A percentile compares a stretch with the other conserved stretches of the same genome.
These are phyloP conservation scores for Arthrinium phaeospermum DNA, from an alignment of 2,329 filamentous ascomycete species.

Conservation along the genomic window DNA sequence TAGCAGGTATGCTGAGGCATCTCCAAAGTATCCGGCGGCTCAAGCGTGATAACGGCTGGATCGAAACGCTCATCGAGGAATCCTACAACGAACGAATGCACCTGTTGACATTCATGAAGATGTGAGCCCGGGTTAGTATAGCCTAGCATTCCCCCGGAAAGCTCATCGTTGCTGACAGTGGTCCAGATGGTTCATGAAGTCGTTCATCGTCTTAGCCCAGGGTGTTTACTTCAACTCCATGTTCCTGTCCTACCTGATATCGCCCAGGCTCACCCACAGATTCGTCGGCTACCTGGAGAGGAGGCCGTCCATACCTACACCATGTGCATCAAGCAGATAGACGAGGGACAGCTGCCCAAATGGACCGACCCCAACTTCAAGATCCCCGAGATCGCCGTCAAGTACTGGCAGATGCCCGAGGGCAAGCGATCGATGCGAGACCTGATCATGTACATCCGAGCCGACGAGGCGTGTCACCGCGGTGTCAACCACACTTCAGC, in stretches of 20 bases:
- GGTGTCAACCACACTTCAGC: conserved; percentile 95
- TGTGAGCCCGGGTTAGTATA: conserved; percentile 68
- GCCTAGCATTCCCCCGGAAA: neutral
- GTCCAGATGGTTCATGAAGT: conserved; percentile 82
- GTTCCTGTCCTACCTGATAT: conserved; percentile 87
- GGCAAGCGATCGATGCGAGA: conserved; percentile 83
- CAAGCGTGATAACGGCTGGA: conserved; percentile 95
- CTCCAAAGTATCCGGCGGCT: conserved; percentile 82
- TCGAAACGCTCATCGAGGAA: conserved; percentile 89
- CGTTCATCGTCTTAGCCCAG: conserved; percentile 90
- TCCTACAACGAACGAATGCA: conserved; percentile 96
- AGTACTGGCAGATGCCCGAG: conserved; percentile 95
- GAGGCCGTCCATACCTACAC: conserved; percentile 97
- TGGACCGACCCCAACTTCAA: conserved; percentile 74
- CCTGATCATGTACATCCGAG: conserved; percentile 84
- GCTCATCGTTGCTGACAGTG: conserved; percentile 31
- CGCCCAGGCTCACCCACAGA: conserved; percentile 86
- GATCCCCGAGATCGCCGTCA: conserved; percentile 86
- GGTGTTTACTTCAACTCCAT: conserved; percentile 96
- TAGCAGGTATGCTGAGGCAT: conserved; percentile 92
- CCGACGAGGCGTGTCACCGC: conserved; percentile 87
- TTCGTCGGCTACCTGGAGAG: conserved; percentile 96
- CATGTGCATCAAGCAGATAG: conserved; percentile 84
- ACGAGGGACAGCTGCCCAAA: conserved; percentile 79
- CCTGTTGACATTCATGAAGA: conserved; percentile 88